Base-by-base conservation (phyloP, 1,139 yeast species). In the Blastobotrys serpentis region DNA sequence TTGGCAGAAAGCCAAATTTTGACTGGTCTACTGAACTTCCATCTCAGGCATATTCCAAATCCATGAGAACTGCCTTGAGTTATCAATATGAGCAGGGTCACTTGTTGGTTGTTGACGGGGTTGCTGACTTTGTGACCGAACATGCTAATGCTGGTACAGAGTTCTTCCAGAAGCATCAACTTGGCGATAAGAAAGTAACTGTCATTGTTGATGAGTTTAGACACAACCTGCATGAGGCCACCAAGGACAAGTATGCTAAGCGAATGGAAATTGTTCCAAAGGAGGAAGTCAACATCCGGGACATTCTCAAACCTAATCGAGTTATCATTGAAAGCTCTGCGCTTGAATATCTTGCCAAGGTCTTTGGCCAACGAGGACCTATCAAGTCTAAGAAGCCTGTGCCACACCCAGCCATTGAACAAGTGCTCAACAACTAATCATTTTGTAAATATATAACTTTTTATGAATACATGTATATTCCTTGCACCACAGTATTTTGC, bases 1-100 rank as follows among this genome's bases (percentile, higher is more conserved):
- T 86, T 63, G 97, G 94, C 19, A 83, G 94, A 64, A 66, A 66
- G 30, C 78, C 78, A 51, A 97, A 96, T 13, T 95, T 95, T 42
- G 94, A 87, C 64, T 84, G 86, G 78, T 78, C 90, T 34, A 86
- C 97, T 2, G 81, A 77, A n/a, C 75, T 94, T 57, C 96, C 95
- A 17, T 65, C 67, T 23, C 84, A 87, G 64, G 75, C 86, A 17
- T 92, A 90, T 68, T 72, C 81, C 46, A 72, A 75, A 57, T 98
- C 97, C 1, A 72, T 86, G 59, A 81, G 86, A 60, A 78, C 83
- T 37, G 98, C 98, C 1, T 74, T 92, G 51, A 83, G 95, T 56
- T 81, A 82, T 55, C 85, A 82, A 57, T 92, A 87, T 70, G 79
- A 83, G 63, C 74, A 74, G 46, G 97, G 97, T 2, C 79, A 76